Conservation (phyloP, 2,329 filamentous ascomycete genomes). For the Alternaria brassicae region DNA sequence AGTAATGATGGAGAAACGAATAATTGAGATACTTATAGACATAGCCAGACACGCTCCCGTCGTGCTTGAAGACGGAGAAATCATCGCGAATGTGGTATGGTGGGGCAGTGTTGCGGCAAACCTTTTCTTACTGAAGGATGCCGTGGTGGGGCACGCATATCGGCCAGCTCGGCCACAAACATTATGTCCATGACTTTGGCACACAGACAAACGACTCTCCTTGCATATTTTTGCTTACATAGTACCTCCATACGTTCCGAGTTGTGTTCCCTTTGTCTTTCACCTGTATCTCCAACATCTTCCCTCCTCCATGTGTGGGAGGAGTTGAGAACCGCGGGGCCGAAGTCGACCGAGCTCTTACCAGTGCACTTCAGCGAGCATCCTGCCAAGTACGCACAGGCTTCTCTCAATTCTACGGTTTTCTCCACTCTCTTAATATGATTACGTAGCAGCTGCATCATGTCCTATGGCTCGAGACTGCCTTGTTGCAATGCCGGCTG, state of each 20-base stretch:
- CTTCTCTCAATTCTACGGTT: background rate
- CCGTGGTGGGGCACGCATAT: conserved; percentile 2
- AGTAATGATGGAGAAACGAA: background rate
- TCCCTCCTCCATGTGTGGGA: background rate
- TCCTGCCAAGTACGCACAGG: background rate
- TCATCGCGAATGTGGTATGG: no score
- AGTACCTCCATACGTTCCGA: background rate
- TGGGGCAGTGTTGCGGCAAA: background rate
- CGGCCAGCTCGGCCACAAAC: background rate
- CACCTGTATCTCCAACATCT: background rate
- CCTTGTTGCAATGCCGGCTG: background rate
- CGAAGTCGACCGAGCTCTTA: background rate
- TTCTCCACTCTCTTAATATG: background rate
- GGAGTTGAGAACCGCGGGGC: background rate
- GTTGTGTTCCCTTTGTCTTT: background rate
- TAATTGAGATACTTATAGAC: accelerated
- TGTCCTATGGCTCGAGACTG: background rate
- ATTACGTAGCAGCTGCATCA: no score
- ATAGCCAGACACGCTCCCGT: no score
- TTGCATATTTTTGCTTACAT: background rate
- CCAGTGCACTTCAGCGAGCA: no score
- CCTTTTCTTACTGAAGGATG: background rate
- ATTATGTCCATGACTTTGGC: background rate
- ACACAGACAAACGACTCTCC: background rate
- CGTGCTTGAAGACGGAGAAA: background rate